phyloP scores from a whole-genome alignment of 2,329 filamentous ascomycete species.

The Stenocarpella maydis region DNA sequence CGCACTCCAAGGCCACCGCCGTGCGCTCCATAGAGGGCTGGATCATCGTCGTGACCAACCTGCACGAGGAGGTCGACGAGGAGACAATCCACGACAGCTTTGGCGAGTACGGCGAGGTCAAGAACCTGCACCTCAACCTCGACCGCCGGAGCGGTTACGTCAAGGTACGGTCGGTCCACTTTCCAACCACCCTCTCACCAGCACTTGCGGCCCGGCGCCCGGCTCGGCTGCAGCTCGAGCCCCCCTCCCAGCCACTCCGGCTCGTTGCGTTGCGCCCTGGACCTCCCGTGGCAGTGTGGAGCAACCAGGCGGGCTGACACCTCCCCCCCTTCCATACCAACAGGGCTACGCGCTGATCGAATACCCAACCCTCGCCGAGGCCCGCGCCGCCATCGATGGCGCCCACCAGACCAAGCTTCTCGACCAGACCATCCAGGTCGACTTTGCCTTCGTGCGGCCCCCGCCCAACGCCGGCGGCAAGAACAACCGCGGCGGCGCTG shows the following conservation, averaged over 20 bases:
- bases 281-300: neutral
- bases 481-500: conserved; percentile 46
- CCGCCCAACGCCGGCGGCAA: conserved; percentile 66
- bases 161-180: conserved; percentile 65
- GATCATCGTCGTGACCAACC: conserved; percentile 87
- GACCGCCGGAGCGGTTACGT: conserved; percentile 86
- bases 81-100: conserved; percentile 84
- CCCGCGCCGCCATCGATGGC: conserved; percentile 81
- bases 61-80: conserved; percentile 87
- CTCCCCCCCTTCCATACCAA: neutral
- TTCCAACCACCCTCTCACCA: neutral
- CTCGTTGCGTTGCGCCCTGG: neutral
- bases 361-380: conserved; percentile 80
- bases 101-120: conserved; percentile 85
- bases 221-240: neutral
- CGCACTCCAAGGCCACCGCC: conserved; percentile 76
- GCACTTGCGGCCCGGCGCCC: neutral
- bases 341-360: conserved; percentile 88
- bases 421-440: conserved; percentile 81
- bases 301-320: conserved; percentile 19
- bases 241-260: neutral
- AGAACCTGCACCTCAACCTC: conserved; percentile 85
- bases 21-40: conserved; percentile 89
- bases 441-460: conserved; percentile 86
- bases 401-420: conserved; percentile 80